These are phyloP conservation scores for Rheum nobile DNA, from an alignment of 148 eudicot species.

Conservation along the genomic window DNA sequence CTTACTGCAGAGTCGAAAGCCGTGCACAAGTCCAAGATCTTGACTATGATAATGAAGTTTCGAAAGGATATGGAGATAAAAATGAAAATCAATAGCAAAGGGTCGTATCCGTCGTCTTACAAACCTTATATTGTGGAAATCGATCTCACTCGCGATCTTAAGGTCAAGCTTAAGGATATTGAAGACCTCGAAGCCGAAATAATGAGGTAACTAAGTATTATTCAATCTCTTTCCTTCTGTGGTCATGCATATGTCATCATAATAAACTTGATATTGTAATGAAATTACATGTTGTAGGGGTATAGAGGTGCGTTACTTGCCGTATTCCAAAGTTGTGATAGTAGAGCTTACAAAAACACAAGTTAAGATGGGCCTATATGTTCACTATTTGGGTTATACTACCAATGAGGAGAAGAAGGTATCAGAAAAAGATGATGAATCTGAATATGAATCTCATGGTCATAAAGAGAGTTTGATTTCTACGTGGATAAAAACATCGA, in stretches of 20 bases:
- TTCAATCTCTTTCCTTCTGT: neutral
- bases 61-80: neutral
- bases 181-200: neutral
- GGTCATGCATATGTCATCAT: neutral
- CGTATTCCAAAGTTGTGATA: neutral
- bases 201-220: neutral
- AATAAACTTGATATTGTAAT: neutral
- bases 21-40: neutral
- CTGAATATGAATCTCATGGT: neutral
- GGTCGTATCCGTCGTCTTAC: neutral
- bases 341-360: neutral
- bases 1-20: conserved; percentile 5
- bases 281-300: neutral
- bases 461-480: neutral
- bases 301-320: neutral
- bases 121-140: neutral
- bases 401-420: neutral
- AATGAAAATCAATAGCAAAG: neutral
- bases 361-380: neutral
- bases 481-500: neutral
- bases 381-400: neutral
- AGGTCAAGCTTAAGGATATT: neutral
- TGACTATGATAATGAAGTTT: conserved; percentile 1
- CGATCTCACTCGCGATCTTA: neutral
- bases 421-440: neutral